Evolutionary conservation across 2,329 filamentous ascomycete genomes (phyloP).

Genomic region (Stromatinia cepivora): DNA sequence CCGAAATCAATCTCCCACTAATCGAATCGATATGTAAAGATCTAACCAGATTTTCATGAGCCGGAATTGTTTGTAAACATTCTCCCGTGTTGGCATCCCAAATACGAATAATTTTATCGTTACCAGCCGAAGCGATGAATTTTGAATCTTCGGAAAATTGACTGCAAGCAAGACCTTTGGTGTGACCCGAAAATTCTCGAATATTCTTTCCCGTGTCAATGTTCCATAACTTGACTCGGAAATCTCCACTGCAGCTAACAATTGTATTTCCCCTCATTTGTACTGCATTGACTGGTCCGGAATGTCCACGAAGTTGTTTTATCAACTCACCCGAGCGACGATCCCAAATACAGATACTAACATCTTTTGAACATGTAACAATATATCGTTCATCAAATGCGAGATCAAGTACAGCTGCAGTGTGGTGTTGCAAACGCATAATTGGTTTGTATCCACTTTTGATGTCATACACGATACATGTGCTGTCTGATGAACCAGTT

Average conservation of each 20-base stretch:
- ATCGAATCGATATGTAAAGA: conserved; percentile 87
- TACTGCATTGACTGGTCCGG: conserved; percentile 92
- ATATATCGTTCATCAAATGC: conserved; percentile 92
- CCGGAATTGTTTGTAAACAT: conserved; percentile 75
- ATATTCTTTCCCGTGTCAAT: conserved; percentile 84
- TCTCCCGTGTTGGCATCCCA: conserved; percentile 92
- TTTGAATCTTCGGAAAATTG: conserved; percentile 96
- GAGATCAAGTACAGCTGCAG: conserved; percentile 87
- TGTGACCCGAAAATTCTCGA: conserved; percentile 86
- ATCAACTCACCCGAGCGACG: conserved; percentile 73
- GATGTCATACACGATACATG: conserved; percentile 89
- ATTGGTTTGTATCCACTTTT: conserved; percentile 76
- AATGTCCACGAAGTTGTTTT: conserved; percentile 79
- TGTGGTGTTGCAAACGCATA: conserved; percentile 74
- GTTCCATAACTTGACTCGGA: conserved; percentile 93
- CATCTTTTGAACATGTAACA: conserved; percentile 95
- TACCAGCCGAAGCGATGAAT: conserved; percentile 89
- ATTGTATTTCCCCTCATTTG: conserved; percentile 91
- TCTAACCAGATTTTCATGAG: conserved; percentile 83
- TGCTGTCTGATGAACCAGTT: conserved; percentile 89
- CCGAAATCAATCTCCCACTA: conserved; percentile 83
- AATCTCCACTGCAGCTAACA: conserved; percentile 91
- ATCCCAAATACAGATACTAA: conserved; percentile 92
- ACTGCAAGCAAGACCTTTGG: conserved; percentile 90
- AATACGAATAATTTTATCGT: conserved; percentile 92